Percentiles rank a stretch among this genome's conserved stretches.
Conservation (phyloP, 2,329 filamentous ascomycete genomes). For the Alternaria infectoria region DNA sequence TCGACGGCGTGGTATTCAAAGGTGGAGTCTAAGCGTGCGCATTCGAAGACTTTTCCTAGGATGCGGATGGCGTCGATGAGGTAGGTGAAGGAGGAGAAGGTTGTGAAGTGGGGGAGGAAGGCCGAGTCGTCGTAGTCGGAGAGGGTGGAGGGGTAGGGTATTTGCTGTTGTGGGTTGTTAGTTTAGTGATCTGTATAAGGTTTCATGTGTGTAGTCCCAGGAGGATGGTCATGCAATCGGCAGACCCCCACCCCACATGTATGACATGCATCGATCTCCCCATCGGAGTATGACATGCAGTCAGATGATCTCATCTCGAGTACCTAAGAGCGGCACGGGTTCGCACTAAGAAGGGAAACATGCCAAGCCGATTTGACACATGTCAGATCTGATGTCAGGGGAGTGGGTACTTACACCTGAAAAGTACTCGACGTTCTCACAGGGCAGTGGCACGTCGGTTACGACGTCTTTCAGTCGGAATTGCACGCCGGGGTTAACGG, state of each 20-base stretch:
- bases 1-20: slow-evolving; percentile 57
- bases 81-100: slow-evolving; percentile 85
- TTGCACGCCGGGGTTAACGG: slow-evolving; percentile 74
- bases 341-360: slow-evolving; percentile 14
- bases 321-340: neutral
- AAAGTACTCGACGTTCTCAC: slow-evolving; percentile 77
- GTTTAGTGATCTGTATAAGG: neutral
- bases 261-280: neutral
- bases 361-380: slow-evolving; percentile 16
- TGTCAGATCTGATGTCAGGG: neutral
- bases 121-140: slow-evolving; percentile 80
- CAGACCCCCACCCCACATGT: neutral
- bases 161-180: slow-evolving; percentile 33
- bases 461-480: slow-evolving; percentile 72
- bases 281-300: neutral
- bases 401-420: slow-evolving; percentile 40
- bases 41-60: slow-evolving; percentile 74
- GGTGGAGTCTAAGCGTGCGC: slow-evolving; percentile 39
- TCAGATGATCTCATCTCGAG: slow-evolving; percentile 2
- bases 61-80: slow-evolving; percentile 82
- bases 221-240: neutral
- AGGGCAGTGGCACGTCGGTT: slow-evolving; percentile 76
- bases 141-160: slow-evolving; percentile 58
- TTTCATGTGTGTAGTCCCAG: neutral
- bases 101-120: slow-evolving; percentile 69